Evolutionary conservation across 164 flowering plant genomes (phyloP).

Genomic region (Nymphaea colorata): DNA sequence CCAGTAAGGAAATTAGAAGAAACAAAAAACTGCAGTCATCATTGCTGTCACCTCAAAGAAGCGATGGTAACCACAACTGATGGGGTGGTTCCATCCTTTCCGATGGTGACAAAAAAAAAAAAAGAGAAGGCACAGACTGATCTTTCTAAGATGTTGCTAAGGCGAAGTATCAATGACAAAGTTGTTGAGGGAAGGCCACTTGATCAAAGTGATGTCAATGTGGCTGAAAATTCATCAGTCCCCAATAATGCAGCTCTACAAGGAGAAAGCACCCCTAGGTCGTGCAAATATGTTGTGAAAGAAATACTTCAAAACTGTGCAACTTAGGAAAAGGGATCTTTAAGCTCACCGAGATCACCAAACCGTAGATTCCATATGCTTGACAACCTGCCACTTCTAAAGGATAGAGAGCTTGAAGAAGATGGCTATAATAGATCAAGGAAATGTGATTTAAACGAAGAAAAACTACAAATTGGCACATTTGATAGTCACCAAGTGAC

Average conservation of each 20-base stretch:
- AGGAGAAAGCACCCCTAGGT: not conserved
- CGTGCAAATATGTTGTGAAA: not conserved
- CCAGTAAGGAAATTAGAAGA: not conserved
- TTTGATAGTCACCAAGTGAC: too few species aligned
- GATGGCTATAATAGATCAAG: too few species aligned
- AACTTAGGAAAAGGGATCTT: not conserved
- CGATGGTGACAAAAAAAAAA: not conserved
- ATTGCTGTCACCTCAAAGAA: constrained; percentile 7
- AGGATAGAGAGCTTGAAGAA: too few species aligned
- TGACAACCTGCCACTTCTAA: too few species aligned
- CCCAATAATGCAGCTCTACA: not conserved
- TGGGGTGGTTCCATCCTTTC: not conserved
- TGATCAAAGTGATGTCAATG: not conserved
- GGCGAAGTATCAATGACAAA: not conserved
- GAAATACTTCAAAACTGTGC: not conserved
- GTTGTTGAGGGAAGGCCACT: not conserved
- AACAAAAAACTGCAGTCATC: constrained; percentile 7
- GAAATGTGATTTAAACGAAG: too few species aligned
- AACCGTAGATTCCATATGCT: too few species aligned
- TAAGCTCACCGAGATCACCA: too few species aligned
- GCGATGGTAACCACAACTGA: not conserved
- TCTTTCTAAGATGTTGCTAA: not conserved
- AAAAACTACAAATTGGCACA: too few species aligned
- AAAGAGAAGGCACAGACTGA: not conserved
- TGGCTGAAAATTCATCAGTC: not conserved